These are phyloP conservation scores for Volutella citrinella DNA, from an alignment of 2,329 filamentous ascomycete species.

Conservation along the genomic window DNA sequence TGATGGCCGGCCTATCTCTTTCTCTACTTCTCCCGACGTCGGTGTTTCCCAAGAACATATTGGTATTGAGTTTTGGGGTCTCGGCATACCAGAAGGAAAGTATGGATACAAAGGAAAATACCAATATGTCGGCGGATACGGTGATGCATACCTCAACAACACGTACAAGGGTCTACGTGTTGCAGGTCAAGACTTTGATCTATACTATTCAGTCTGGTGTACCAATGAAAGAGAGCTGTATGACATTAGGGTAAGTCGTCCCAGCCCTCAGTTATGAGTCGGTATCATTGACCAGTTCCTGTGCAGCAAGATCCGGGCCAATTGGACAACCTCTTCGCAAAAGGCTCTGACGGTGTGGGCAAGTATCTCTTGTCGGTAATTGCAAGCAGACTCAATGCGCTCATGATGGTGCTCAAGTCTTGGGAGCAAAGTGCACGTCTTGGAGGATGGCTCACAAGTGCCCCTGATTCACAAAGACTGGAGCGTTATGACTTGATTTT, in stretches of 20 bases:
- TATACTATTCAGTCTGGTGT: conserved; percentile 57
- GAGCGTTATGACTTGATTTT: too few species aligned
- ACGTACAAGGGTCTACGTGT: conserved; percentile 30
- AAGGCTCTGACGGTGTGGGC: too few species aligned
- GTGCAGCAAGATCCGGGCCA: conserved; percentile 49
- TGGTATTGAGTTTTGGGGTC: conserved; percentile 50
- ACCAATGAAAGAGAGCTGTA: conserved; percentile 44
- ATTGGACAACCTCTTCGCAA: conserved; percentile 30
- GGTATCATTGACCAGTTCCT: not conserved
- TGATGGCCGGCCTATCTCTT: conserved; percentile 45
- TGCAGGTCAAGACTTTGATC: conserved; percentile 42
- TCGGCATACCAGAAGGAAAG: conserved; percentile 23
- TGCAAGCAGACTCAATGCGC: conserved; percentile 57
- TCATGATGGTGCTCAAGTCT: conserved; percentile 58
- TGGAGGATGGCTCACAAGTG: too few species aligned
- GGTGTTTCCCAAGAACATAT: conserved; percentile 48
- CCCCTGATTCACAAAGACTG: too few species aligned
- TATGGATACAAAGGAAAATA: conserved; percentile 11
- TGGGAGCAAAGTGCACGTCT: too few species aligned
- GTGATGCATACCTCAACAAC: not conserved
- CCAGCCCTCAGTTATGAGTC: too few species aligned
- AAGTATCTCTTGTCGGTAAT: too few species aligned
- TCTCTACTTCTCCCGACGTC: too few species aligned
- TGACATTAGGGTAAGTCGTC: conserved; percentile 3
- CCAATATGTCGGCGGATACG: conserved; percentile 2